Conservation (phyloP, 495 filamentous ascomycete species). For the Penicillium cataractarum region DNA sequence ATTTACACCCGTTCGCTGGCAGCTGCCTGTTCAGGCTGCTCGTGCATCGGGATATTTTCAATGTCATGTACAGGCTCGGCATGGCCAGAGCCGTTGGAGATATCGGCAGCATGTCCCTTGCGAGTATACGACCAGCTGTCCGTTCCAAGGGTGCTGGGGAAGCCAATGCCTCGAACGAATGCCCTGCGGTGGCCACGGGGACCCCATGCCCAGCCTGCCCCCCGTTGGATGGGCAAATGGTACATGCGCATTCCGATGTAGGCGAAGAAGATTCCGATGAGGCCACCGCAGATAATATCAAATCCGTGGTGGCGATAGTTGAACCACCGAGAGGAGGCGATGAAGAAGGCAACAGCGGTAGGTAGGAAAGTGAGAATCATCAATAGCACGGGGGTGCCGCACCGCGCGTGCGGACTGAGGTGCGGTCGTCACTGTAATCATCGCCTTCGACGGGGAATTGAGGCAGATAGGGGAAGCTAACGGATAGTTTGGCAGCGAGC, state of each 20-base stretch:
- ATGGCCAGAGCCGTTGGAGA: neutral
- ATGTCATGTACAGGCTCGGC: conserved; percentile 11
- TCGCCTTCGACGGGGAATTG: conserved; percentile 34
- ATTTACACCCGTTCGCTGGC: conserved; percentile 7
- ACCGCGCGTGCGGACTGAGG: conserved; percentile 49
- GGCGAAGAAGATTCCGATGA: conserved; percentile 59
- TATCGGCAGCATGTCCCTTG: neutral
- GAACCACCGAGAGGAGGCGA: conserved; percentile 63
- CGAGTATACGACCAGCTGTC: conserved; percentile 36
- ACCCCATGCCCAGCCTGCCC: conserved; percentile 59
- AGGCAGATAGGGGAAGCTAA: conserved; percentile 64
- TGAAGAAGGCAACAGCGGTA: conserved; percentile 60
- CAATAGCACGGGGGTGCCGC: conserved; percentile 63
- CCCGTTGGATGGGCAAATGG: conserved; percentile 66
- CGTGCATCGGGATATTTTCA: conserved; percentile 16
- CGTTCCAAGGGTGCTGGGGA: conserved; percentile 47
- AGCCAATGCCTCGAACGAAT: conserved; percentile 66
- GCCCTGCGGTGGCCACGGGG: conserved; percentile 44
- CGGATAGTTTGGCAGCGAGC: conserved; percentile 64
- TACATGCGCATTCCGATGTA: conserved; percentile 66
- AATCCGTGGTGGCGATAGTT: conserved; percentile 67
- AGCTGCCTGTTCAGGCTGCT: neutral
- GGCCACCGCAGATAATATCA: conserved; percentile 63
- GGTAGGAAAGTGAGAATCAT: conserved; percentile 61
- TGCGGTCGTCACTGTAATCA: conserved; percentile 25